Evolutionary conservation across 75 land plant species (phyloP).

Genomic region (Larix kaempferi): DNA sequence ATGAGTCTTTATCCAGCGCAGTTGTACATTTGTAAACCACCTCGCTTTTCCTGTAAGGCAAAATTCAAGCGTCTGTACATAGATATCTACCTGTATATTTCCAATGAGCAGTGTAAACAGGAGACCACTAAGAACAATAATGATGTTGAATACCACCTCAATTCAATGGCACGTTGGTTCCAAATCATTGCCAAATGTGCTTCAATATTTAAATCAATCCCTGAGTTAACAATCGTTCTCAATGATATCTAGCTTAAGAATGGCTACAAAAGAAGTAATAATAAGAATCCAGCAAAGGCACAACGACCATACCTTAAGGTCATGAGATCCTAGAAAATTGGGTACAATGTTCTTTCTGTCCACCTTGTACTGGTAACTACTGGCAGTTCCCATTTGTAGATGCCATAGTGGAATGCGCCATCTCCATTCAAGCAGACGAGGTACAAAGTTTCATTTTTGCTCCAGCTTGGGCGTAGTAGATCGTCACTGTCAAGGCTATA

Average conservation of each 20-base stretch:
- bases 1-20: no score
- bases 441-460: background rate
- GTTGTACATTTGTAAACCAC: background rate
- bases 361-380: conserved; percentile 54
- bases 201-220: conserved; percentile 16
- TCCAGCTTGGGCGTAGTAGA: background rate
- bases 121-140: conserved; percentile 64
- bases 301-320: conserved; percentile 55
- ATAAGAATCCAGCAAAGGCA: background rate
- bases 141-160: conserved; percentile 81
- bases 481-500: conserved; percentile 15
- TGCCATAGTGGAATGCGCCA: conserved; percentile 59
- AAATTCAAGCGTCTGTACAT: background rate
- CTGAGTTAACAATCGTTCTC: background rate
- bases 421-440: conserved; percentile 38
- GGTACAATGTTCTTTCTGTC: conserved; percentile 63
- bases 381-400: conserved; percentile 72
- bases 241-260: background rate
- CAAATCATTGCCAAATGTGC: conserved; percentile 89
- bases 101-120: conserved; percentile 85
- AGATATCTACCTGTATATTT: conserved; percentile 73
- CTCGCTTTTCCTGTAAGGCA: background rate
- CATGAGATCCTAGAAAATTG: conserved; percentile 97
- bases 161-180: conserved; percentile 70
- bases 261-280: background rate